Conservation (phyloP, 116 monocot genomes). For the Zostera marina region DNA sequence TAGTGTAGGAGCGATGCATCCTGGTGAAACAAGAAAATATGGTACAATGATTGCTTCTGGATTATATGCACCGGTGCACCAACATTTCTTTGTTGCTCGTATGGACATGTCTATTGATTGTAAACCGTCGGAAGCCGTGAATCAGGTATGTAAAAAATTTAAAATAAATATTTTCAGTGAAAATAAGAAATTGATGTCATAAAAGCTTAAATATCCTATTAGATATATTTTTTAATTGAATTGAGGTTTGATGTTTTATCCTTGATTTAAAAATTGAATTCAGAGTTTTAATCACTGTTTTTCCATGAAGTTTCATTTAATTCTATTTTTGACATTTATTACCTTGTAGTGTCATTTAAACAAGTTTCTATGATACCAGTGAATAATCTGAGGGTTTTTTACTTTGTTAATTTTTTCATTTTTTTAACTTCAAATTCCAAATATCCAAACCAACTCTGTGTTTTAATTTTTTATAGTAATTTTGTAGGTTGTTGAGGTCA, state of each 20-base stretch:
- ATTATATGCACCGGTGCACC: conserved; percentile 91
- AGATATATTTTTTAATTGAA: too few relatives aligned
- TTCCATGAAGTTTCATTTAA: not conserved
- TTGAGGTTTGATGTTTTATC: not conserved
- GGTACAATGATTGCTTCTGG: conserved; percentile 95
- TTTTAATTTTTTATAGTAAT: not conserved
- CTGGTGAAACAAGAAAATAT: conserved; percentile 87
- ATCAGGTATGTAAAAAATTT: conserved; percentile 47
- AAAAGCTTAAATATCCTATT: too few relatives aligned
- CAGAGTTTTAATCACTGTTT: not conserved
- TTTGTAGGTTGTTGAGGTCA: conserved; percentile 81
- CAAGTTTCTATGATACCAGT: too few relatives aligned
- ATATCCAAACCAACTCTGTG: not conserved
- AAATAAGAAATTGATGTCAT: too few relatives aligned
- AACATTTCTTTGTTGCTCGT: conserved; percentile 98
- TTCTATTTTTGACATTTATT: too few relatives aligned
- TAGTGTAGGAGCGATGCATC: conserved; percentile 74
- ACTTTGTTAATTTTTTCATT: too few relatives aligned
- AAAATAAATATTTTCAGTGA: too few relatives aligned
- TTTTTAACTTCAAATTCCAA: too few relatives aligned
- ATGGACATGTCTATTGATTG: conserved; percentile 99
- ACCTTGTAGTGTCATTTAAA: too few relatives aligned
- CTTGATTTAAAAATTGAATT: not conserved
- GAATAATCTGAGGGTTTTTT: too few relatives aligned
- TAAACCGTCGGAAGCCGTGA: conserved; percentile 67